phyloP scores from a whole-genome alignment of 768 basidiomycete genomes.

The Tephrocybe sp. region DNA sequence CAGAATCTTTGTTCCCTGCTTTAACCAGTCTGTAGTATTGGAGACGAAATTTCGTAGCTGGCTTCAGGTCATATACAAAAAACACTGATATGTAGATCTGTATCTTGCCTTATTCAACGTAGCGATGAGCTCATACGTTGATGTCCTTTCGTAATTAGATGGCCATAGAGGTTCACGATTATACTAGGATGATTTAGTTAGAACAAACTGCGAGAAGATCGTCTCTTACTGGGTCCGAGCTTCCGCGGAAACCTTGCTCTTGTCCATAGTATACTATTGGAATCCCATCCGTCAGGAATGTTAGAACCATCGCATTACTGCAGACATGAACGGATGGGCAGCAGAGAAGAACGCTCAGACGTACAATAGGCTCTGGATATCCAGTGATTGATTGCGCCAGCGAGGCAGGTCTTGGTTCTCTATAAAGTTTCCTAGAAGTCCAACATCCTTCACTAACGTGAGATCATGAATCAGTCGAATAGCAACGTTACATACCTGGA shows the following conservation, averaged over 20 bases:
- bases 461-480: background rate
- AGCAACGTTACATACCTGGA: constrained; percentile 33
- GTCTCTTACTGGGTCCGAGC: constrained; percentile 57
- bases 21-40: constrained; percentile 53
- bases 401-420: constrained; percentile 79
- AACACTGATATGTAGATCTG: background rate
- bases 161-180: constrained; percentile 81
- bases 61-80: background rate
- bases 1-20: constrained; percentile 49
- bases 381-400: constrained; percentile 70
- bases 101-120: constrained; percentile 54
- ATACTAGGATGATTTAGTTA: constrained; percentile 33
- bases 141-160: constrained; percentile 57
- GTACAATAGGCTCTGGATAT: constrained; percentile 68
- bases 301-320: constrained; percentile 74
- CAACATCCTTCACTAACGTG: constrained; percentile 29
- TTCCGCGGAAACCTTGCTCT: constrained; percentile 68
- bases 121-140: constrained; percentile 54
- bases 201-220: background rate
- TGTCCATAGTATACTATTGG: constrained; percentile 83
- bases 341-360: constrained; percentile 17
- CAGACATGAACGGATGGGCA: background rate
- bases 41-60: constrained; percentile 67
- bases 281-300: constrained; percentile 79
- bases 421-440: constrained; percentile 69